phyloP scores from a whole-genome alignment of 805 yeast species.

The Vanderwaltozyma polyspora region DNA sequence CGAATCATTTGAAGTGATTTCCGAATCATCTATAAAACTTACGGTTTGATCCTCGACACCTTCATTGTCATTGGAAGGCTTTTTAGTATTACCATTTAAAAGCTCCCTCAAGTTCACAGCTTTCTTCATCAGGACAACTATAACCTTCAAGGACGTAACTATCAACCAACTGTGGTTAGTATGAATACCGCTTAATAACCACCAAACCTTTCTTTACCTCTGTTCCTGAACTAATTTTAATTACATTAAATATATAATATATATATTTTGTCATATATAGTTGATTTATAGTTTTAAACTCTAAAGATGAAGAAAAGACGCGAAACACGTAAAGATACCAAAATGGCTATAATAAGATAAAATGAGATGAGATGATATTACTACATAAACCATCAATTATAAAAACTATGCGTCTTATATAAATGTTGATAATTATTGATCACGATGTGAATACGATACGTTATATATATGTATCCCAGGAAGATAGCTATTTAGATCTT shows the following conservation, averaged over 20 bases:
- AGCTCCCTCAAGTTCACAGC: conserved; percentile 9
- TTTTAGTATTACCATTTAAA: conserved; percentile 13
- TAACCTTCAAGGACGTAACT: neutral
- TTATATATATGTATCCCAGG: conserved; percentile 58
- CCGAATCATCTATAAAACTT: neutral
- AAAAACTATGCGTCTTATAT: neutral
- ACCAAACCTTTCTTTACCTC: no score
- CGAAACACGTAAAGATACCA: no score
- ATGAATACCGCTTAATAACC: no score
- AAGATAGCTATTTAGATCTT: conserved; percentile 33
- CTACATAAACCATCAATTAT: no score
- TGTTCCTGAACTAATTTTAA: no score
- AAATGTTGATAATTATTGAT: neutral
- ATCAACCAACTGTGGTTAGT: no score
- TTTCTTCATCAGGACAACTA: conserved; percentile 5
- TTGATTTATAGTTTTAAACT: no score
- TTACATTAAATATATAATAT: no score
- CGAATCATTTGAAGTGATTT: conserved; percentile 2
- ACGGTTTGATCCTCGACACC: neutral
- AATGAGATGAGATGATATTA: no score
- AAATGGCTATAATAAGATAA: no score
- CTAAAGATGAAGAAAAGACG: no score
- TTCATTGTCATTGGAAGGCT: neutral
- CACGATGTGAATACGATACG: neutral
- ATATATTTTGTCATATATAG: no score